Evolutionary conservation across 1,284 basidiomycete genomes (phyloP).

Genomic region (Malassezia cuniculi): DNA sequence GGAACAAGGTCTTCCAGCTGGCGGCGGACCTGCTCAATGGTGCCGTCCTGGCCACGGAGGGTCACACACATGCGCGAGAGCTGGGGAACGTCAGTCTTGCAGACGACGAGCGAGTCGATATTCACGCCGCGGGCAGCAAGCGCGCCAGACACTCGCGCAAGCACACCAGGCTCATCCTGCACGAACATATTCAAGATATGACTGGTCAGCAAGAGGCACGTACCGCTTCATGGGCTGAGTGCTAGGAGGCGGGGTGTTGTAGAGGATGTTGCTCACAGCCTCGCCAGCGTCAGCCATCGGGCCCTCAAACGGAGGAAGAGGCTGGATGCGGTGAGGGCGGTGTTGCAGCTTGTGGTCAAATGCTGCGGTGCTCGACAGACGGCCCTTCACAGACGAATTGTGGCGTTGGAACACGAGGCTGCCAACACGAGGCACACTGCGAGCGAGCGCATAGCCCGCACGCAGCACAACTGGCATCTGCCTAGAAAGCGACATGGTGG

Average conservation of each 20-base stretch:
- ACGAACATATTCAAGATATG: conserved; percentile 96
- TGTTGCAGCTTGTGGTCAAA: conserved; percentile 79
- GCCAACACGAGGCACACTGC: too few species aligned
- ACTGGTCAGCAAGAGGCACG: conserved; percentile 31
- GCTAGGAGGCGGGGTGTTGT: conserved; percentile 81
- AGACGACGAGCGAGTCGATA: conserved; percentile 94
- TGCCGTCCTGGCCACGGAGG: conserved; percentile 87
- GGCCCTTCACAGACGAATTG: too few species aligned
- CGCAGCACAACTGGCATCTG: too few species aligned
- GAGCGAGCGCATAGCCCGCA: too few species aligned
- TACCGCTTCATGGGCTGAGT: conserved; percentile 87
- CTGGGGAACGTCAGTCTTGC: conserved; percentile 92
- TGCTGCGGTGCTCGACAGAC: conserved; percentile 57
- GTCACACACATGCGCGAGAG: conserved; percentile 97
- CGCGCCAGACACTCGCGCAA: conserved; percentile 93
- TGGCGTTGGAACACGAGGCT: too few species aligned
- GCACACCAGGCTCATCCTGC: conserved; percentile 96
- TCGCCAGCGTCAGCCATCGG: conserved; percentile 39
- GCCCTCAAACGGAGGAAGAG: conserved; percentile 39
- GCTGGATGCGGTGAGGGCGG: conserved; percentile 41
- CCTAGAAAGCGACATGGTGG: too few species aligned
- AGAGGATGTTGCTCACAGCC: conserved; percentile 46
- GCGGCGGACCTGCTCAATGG: conserved; percentile 69
- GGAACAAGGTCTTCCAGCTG: conserved; percentile 43
- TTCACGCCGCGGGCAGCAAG: conserved; percentile 96